Conservation (phyloP, 1,139 yeast genomes). For the Kodamaea suecica region DNA sequence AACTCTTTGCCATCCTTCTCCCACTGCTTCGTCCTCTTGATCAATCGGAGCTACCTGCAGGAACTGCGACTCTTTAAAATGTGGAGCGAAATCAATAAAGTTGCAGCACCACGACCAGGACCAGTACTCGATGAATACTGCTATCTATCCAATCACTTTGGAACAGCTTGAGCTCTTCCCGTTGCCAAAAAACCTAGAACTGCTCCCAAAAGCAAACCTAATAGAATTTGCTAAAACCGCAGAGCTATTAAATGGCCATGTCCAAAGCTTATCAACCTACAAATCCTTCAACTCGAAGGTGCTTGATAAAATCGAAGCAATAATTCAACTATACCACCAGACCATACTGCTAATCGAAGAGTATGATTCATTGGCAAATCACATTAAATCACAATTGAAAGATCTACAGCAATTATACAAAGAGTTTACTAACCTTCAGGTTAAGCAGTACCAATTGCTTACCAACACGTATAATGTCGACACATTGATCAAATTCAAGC, state of each 20-base stretch:
- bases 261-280: slow-evolving; percentile 26
- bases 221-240: slow-evolving; percentile 28
- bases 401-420: slow-evolving; percentile 27
- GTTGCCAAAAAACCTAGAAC: slow-evolving; percentile 26
- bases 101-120: too few species aligned
- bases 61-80: too few species aligned
- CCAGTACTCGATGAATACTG: not conserved
- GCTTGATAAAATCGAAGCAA: slow-evolving; percentile 18
- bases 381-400: slow-evolving; percentile 26
- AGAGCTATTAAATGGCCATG: slow-evolving; percentile 31
- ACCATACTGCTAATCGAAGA: slow-evolving; percentile 25
- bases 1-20: too few species aligned
- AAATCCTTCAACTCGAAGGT: slow-evolving; percentile 18
- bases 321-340: slow-evolving; percentile 22
- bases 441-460: slow-evolving; percentile 39
- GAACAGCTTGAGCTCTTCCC: slow-evolving; percentile 25
- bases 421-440: slow-evolving; percentile 37
- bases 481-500: slow-evolving; percentile 27
- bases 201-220: slow-evolving; percentile 28
- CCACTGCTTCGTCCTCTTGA: too few species aligned
- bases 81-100: too few species aligned
- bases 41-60: too few species aligned
- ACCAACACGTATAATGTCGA: slow-evolving; percentile 38
- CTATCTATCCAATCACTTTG: slow-evolving; percentile 8
- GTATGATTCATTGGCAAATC: slow-evolving; percentile 23